phyloP scores from a whole-genome alignment of 2,329 filamentous ascomycete species.

The Periglandula ipomoeae region DNA sequence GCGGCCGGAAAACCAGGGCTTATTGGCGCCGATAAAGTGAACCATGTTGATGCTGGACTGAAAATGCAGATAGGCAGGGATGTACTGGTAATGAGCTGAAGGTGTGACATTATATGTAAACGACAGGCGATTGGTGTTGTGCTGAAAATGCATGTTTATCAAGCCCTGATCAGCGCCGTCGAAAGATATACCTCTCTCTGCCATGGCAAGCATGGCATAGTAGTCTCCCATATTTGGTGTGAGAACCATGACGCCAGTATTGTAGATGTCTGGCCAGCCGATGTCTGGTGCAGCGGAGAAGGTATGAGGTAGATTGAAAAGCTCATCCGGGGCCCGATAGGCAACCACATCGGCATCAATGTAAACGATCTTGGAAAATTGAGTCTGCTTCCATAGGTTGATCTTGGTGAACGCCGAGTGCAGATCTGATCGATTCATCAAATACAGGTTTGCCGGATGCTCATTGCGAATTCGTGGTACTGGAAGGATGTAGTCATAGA shows the following conservation, averaged over 20 bases:
- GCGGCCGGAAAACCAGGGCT: conserved; percentile 73
- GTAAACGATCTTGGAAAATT: conserved; percentile 90
- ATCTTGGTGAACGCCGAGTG: conserved; percentile 96
- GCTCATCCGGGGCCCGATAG: conserved; percentile 82
- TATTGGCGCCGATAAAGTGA: conserved; percentile 87
- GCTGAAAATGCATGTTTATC: conserved; percentile 86
- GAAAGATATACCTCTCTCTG: conserved; percentile 81
- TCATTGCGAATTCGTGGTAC: conserved; percentile 72
- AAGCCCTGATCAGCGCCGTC: conserved; percentile 95
- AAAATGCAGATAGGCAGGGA: conserved; percentile 90
- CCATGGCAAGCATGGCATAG: conserved; percentile 74
- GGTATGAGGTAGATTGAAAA: conserved; percentile 57
- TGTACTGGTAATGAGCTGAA: conserved; percentile 93
- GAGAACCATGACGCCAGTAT: conserved; percentile 93
- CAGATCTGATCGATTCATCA: conserved; percentile 88
- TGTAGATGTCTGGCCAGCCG: conserved; percentile 97
- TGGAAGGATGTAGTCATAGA: conserved; percentile 85
- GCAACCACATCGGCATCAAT: conserved; percentile 92
- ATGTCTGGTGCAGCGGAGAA: conserved; percentile 81
- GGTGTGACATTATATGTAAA: conserved; percentile 98
- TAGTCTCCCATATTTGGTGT: conserved; percentile 82
- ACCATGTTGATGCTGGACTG: conserved; percentile 82
- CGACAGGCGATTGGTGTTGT: conserved; percentile 75
- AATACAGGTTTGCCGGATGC: conserved; percentile 69
- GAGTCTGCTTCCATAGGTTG: conserved; percentile 80